phyloP scores from a whole-genome alignment of 371 early-diverging fungal species.

The Phascolomyces articulosus region DNA sequence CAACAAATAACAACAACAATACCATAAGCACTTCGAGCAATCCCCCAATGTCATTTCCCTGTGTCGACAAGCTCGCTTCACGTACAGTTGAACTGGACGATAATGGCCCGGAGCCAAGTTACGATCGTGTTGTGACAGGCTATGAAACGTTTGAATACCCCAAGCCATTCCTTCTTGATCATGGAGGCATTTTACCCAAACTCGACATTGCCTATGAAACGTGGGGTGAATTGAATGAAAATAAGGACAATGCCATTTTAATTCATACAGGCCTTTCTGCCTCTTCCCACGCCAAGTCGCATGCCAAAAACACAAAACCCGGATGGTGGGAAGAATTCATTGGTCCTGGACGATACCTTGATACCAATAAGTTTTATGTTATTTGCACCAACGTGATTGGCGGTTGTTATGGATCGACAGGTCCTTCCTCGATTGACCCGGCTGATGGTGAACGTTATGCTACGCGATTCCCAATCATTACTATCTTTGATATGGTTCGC shows the following conservation, averaged over 20 bases:
- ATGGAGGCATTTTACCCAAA: constrained; percentile 82
- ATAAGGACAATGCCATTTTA: constrained; percentile 75
- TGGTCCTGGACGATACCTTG: constrained; percentile 81
- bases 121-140: constrained; percentile 84
- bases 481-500: constrained; percentile 93
- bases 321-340: constrained; percentile 99
- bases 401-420: constrained; percentile 90
- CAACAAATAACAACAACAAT: background rate
- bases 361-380: constrained; percentile 86
- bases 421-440: constrained; percentile 80
- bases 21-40: constrained; percentile 43
- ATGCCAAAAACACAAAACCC: constrained; percentile 70
- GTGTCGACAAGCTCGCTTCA: constrained; percentile 71
- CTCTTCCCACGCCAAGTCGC: constrained; percentile 83
- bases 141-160: constrained; percentile 71
- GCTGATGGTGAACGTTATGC: constrained; percentile 79
- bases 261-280: constrained; percentile 89
- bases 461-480: constrained; percentile 89
- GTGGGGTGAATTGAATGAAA: constrained; percentile 79
- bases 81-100: constrained; percentile 73
- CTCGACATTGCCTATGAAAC: constrained; percentile 86
- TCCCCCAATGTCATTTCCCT: constrained; percentile 78
- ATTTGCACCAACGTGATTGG: constrained; percentile 90
- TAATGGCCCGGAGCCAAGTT: constrained; percentile 86
- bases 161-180: constrained; percentile 75